These are phyloP conservation scores for Apiospora koreana DNA, from an alignment of 2,329 filamentous ascomycete genomes.

Conservation along the genomic window DNA sequence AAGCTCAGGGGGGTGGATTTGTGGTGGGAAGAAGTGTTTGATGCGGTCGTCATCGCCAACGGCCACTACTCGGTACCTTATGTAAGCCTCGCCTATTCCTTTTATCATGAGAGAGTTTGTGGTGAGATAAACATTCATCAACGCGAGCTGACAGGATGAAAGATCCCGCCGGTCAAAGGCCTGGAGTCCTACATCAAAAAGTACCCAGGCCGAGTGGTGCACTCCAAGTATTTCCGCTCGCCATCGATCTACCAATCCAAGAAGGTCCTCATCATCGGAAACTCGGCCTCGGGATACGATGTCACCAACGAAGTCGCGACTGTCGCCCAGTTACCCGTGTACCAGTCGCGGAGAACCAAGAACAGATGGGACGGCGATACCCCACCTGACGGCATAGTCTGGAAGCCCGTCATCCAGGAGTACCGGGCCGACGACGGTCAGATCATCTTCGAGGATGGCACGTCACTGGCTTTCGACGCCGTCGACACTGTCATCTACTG, in stretches of 20 bases:
- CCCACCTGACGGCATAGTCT: constrained; percentile 49
- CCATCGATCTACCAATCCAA: constrained; percentile 34
- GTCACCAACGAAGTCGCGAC: constrained; percentile 38
- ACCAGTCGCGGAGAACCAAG: constrained; percentile 51
- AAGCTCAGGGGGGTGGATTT: constrained; percentile 42
- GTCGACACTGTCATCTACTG: constrained; percentile 44
- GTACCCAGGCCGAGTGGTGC: constrained; percentile 42
- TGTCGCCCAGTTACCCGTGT: constrained; percentile 43
- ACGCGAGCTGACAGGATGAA: background rate
- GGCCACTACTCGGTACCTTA: constrained; percentile 43
- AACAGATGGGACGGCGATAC: constrained; percentile 51
- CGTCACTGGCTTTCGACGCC: constrained; percentile 29
- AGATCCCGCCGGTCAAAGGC: constrained; percentile 49
- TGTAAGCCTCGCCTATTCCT: constrained; percentile 33
- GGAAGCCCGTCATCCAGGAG: constrained; percentile 53
- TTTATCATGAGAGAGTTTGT: too few relatives aligned
- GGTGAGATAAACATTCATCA: too few relatives aligned
- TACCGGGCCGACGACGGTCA: constrained; percentile 41
- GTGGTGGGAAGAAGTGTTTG: constrained; percentile 55
- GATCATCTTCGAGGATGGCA: constrained; percentile 43
- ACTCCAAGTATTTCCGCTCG: constrained; percentile 48
- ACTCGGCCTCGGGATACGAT: constrained; percentile 46
- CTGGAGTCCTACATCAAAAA: constrained; percentile 39
- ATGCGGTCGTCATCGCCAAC: background rate
- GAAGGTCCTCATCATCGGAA: constrained; percentile 42